phyloP scores from a whole-genome alignment of 495 filamentous ascomycete genomes.

The Neurospora sp. region DNA sequence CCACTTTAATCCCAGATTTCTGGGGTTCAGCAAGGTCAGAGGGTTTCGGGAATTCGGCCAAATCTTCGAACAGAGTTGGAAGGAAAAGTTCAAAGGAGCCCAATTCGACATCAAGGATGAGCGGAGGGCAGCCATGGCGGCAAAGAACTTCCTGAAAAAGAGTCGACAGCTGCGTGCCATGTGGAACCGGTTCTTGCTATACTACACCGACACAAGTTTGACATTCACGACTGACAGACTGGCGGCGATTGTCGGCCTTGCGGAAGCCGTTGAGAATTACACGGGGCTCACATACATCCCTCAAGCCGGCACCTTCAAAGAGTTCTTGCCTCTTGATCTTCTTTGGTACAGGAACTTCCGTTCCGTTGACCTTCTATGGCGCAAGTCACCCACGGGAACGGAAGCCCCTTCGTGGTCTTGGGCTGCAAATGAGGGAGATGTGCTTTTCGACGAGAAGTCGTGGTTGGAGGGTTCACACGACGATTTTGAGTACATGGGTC shows the following conservation, averaged over 20 bases:
- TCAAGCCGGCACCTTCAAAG: neutral
- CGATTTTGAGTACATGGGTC: neutral
- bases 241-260: neutral
- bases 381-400: neutral
- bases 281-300: neutral
- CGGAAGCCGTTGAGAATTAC: neutral
- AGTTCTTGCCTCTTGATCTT: neutral
- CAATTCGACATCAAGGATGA: neutral
- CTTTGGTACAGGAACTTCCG: neutral
- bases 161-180: neutral
- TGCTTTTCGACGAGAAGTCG: neutral
- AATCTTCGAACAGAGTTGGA: neutral
- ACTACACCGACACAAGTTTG: neutral
- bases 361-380: neutral
- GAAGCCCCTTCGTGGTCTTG: neutral
- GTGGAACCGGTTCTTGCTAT: neutral
- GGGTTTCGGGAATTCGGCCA: neutral
- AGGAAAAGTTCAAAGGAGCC: neutral
- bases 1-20: neutral
- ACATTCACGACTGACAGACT: neutral
- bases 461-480: neutral
- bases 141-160: neutral
- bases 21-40: neutral
- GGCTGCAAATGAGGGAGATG: neutral
- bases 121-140: neutral